Base-by-base conservation (phyloP, 768 basidiomycete genomes). In the Galerina marginata region DNA sequence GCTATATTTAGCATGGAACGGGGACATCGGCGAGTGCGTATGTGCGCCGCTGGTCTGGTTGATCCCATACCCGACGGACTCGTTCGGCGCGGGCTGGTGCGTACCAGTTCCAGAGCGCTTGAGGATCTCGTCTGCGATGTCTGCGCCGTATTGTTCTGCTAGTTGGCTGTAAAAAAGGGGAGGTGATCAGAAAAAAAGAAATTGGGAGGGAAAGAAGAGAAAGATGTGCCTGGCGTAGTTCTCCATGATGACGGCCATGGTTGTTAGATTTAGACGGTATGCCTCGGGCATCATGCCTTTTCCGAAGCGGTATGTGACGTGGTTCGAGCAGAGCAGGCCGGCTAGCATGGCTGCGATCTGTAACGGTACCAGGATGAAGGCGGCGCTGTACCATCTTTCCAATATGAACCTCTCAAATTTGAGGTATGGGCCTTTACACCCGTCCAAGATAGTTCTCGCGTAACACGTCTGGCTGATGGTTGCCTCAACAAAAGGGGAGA, bases 201-300 rank as follows among this genome's bases (percentile, higher is more conserved):
- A 16, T 29, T 2, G 49, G 26, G 37, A 40, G 9, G 54, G 43
- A 51, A 38, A 47, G 4, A 20, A 25, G 40, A 59, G 39, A 37
- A 60, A 39, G 20, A 50, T 56, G 42, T 54, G 59, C 90, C 78
- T 86, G 11, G 62, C 33, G 40, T 53, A 66, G 23, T 61, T 40
- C 58, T 93, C 91, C 88, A 93, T 88, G 71, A 94, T 90, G 29
- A 89, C 82, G 0, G 86, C 89, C 85, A 93, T 89, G 51, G 81
- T 85, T 59, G 76, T 82, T 77, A 83, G 74, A 71, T 87, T 86
- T 40, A 93, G 78, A 48, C 91, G 78, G 71, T 94, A 93, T 36
- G 86, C 83, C 78, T 91, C 87, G 38, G 91, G 92, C 83, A 90
- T 92, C 86, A 93, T 87, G 48, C 92, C 92, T 77, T 93, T 93